Evolutionary conservation across 495 filamentous ascomycete species (phyloP).

Genomic region (Podospora bellae-mahoneyi): DNA sequence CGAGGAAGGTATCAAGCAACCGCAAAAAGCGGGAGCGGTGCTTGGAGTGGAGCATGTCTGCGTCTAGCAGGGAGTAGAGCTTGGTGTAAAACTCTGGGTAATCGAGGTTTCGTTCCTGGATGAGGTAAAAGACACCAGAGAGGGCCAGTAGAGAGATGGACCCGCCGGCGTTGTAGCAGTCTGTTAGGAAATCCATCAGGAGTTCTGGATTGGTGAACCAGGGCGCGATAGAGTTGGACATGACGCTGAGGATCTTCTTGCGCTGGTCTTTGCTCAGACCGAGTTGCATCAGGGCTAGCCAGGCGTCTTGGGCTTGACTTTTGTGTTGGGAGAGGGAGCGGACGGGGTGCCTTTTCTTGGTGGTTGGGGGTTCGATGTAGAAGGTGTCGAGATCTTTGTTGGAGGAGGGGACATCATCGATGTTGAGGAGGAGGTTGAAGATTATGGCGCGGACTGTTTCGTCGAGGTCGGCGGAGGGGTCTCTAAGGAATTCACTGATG

Average conservation of each 20-base stretch:
- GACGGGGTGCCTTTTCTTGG: slow-evolving; percentile 50
- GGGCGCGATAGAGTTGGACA: slow-evolving; percentile 73
- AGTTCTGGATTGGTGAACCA: slow-evolving; percentile 83
- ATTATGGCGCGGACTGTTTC: slow-evolving; percentile 49
- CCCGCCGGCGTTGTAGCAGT: slow-evolving; percentile 83
- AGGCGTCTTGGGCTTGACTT: slow-evolving; percentile 75
- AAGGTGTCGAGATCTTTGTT: slow-evolving; percentile 65
- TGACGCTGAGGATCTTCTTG: slow-evolving; percentile 70
- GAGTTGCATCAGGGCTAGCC: slow-evolving; percentile 72
- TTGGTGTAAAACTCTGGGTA: slow-evolving; percentile 94
- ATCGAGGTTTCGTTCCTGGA: slow-evolving; percentile 88
- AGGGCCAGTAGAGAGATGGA: slow-evolving; percentile 82
- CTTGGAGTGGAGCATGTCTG: slow-evolving; percentile 83
- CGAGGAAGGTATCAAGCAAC: slow-evolving; percentile 83
- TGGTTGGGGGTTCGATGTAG: slow-evolving; percentile 50
- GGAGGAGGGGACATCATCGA: slow-evolving; percentile 60
- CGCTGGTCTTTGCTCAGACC: slow-evolving; percentile 66
- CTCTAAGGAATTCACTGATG: slow-evolving; percentile 47
- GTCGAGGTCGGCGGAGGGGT: slow-evolving; percentile 34
- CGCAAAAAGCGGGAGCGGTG: slow-evolving; percentile 93
- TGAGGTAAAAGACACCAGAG: slow-evolving; percentile 92
- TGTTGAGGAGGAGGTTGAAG: slow-evolving; percentile 61
- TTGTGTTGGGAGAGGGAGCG: slow-evolving; percentile 61
- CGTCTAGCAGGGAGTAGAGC: slow-evolving; percentile 85
- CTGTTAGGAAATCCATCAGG: slow-evolving; percentile 96